Evolutionary conservation across 352 stramenopile genomes (phyloP), one percentile per base, ranked within the genome.

Genomic region (Phytophthora constricta): DNA sequence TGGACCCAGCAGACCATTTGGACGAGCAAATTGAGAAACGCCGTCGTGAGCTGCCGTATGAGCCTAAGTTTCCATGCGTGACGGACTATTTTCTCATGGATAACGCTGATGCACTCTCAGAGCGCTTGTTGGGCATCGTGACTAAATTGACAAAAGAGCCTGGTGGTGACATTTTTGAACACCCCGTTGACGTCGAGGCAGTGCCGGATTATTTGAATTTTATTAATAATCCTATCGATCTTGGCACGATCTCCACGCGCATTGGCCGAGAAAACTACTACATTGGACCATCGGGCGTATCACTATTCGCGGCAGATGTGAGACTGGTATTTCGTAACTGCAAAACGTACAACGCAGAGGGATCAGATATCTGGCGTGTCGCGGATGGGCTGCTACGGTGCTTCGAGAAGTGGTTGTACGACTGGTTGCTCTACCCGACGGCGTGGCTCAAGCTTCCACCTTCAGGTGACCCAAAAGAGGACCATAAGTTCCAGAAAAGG

Each of bases 351-450:
- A 97, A 97, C 66, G 76, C 76, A 0, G 81, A 90, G 28, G 84
- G 74, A 23, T 97, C 90, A 0, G 87, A 91, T 19, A 97, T 97
- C 57, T 93, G 81, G 80, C 43, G 72, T 23, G 70, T 92, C 61
- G 87, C 90, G 2, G 69, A 95, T 34, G 80, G 81, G 10, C 68
- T 97, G 4, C 59, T 89, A 5, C 81, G 82, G 58, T 83, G 73
- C 3, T 96, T 97, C 58, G 90, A 97, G 45, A 94, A 95, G 52
- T 94, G 89, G 82, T 62, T 93, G 22, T 95, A 95, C 64, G 85
- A 96, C 20, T 97, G 90, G 90, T 62, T 96, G 49, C 59, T 95
- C 23, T 83, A 74, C 27, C 87, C 89, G 2, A 84, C 82, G 0
- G 87, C 89, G 10, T 97, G 87, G 89, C 65, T 95, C n/a, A 87